A percentile compares a stretch with the other conserved stretches of the same genome.
phyloP scores from a whole-genome alignment of 257 asterid species.

The Vinca minor region DNA sequence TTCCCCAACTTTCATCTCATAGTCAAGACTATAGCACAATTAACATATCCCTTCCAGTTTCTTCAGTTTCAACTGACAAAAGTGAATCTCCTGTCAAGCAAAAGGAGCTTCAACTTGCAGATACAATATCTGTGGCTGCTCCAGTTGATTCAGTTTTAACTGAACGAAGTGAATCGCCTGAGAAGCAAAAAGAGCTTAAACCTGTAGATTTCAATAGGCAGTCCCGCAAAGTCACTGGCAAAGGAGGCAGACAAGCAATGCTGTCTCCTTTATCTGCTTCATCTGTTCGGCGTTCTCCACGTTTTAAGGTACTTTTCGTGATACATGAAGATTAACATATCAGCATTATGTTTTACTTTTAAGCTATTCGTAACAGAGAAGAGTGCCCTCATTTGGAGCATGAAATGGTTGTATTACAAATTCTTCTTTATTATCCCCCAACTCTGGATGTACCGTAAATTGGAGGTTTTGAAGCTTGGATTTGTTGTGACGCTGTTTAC shows the following conservation, averaged over 20 bases:
- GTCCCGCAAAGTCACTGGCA: slow-evolving; percentile 40
- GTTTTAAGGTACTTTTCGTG: slow-evolving; percentile 45
- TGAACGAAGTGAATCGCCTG: slow-evolving; percentile 39
- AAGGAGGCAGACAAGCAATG: slow-evolving; percentile 23
- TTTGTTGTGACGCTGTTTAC: not conserved
- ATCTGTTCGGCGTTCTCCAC: slow-evolving; percentile 58
- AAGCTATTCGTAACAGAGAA: not conserved
- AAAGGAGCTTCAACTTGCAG: slow-evolving; percentile 31
- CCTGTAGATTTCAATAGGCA: slow-evolving; percentile 26
- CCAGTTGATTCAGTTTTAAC: slow-evolving; percentile 62
- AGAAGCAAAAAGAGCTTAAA: slow-evolving; percentile 32
- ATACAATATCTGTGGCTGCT: slow-evolving; percentile 40
- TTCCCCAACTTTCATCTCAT: slow-evolving; percentile 24
- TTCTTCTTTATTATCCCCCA: not conserved
- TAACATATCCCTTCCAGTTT: slow-evolving; percentile 50
- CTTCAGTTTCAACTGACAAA: slow-evolving; percentile 55
- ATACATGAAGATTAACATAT: not conserved
- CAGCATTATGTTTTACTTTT: not conserved
- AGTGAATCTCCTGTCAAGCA: slow-evolving; percentile 39
- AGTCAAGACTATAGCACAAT: slow-evolving; percentile 40
- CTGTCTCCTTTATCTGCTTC: slow-evolving; percentile 57
- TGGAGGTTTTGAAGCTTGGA: not conserved
- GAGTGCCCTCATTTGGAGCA: not conserved
- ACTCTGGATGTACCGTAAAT: not conserved
- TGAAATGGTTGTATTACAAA: not conserved